Percentiles rank a stretch among this genome's conserved stretches.
Evolutionary conservation across 306 rosid genomes (phyloP).

Genomic region (Malus orientalis): DNA sequence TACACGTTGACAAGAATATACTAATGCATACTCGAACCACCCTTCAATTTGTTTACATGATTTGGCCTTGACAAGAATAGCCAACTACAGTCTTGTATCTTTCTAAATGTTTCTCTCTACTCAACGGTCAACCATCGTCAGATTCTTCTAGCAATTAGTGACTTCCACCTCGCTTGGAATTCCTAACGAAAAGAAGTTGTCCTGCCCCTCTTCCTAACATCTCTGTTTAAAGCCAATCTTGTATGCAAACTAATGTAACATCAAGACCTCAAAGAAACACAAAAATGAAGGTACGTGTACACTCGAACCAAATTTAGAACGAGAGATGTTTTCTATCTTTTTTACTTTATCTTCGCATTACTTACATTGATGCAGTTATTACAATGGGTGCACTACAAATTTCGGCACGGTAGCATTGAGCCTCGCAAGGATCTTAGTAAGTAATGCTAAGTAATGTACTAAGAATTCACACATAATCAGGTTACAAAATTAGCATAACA

Average conservation of each 20-base stretch:
- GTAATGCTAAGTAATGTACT: too few relatives aligned
- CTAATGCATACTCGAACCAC: conserved; percentile 27
- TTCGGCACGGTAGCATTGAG: conserved; percentile 54
- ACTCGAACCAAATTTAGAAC: conserved; percentile 17
- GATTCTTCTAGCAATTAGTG: conserved; percentile 48
- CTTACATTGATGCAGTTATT: conserved; percentile 60
- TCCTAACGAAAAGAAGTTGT: conserved; percentile 23
- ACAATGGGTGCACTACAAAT: conserved; percentile 77
- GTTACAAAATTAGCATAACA: background rate
- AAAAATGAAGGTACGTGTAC: conserved; percentile 74
- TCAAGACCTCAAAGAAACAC: conserved; percentile 30
- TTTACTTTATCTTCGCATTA: conserved; percentile 22
- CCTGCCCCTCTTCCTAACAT: conserved; percentile 18
- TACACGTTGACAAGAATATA: background rate
- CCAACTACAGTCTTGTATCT: conserved; percentile 76
- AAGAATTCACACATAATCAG: background rate
- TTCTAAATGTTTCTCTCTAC: conserved; percentile 75
- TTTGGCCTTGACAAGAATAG: conserved; percentile 71
- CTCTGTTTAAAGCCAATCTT: conserved; percentile 11
- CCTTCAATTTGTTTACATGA: conserved; percentile 42
- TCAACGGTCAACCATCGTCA: conserved; percentile 30
- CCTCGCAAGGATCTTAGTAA: conserved; percentile 48
- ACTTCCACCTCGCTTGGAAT: conserved; percentile 38
- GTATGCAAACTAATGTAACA: conserved; percentile 27
- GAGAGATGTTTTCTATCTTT: conserved; percentile 18